These are phyloP conservation scores for Paraleonurus japonicus DNA, from an alignment of 257 asterid species.

Conservation along the genomic window DNA sequence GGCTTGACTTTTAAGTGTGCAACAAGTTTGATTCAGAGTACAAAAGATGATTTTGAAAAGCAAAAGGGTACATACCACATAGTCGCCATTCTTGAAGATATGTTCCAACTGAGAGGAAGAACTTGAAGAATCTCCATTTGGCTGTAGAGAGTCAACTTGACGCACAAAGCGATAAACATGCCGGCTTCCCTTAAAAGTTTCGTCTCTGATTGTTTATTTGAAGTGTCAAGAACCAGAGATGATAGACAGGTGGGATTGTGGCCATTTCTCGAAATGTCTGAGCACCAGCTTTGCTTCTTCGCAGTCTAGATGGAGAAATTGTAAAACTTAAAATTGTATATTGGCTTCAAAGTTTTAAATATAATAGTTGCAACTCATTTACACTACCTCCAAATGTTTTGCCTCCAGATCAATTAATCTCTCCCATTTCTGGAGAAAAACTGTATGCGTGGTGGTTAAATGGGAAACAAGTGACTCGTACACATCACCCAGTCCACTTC, in stretches of 20 bases:
- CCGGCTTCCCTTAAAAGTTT: constrained; percentile 39
- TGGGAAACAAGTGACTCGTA: constrained; percentile 82
- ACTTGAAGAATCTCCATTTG: constrained; percentile 34
- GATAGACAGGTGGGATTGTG: constrained; percentile 42
- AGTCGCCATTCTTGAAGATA: constrained; percentile 68
- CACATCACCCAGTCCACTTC: constrained; percentile 75
- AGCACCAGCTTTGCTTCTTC: constrained; percentile 62
- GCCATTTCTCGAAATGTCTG: constrained; percentile 49
- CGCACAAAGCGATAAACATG: constrained; percentile 66
- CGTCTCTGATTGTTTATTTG: constrained; percentile 39
- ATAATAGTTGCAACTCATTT: constrained; percentile 18
- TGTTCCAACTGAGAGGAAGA: constrained; percentile 45
- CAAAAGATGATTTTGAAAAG: constrained; percentile 14
- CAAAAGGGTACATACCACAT: constrained; percentile 61
- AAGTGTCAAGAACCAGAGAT: constrained; percentile 63
- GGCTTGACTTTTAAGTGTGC: neutral
- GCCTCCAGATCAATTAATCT: constrained; percentile 90
- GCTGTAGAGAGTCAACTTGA: constrained; percentile 35
- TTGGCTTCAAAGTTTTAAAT: constrained; percentile 13
- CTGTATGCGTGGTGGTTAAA: constrained; percentile 55
- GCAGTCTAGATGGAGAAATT: constrained; percentile 43
- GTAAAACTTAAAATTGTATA: constrained; percentile 19
- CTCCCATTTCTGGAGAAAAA: constrained; percentile 88
- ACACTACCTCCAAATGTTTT: constrained; percentile 69
- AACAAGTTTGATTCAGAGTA: constrained; percentile 5